phyloP scores from a whole-genome alignment of 1,139 yeast species.

The Sugiyamaella japonica region DNA sequence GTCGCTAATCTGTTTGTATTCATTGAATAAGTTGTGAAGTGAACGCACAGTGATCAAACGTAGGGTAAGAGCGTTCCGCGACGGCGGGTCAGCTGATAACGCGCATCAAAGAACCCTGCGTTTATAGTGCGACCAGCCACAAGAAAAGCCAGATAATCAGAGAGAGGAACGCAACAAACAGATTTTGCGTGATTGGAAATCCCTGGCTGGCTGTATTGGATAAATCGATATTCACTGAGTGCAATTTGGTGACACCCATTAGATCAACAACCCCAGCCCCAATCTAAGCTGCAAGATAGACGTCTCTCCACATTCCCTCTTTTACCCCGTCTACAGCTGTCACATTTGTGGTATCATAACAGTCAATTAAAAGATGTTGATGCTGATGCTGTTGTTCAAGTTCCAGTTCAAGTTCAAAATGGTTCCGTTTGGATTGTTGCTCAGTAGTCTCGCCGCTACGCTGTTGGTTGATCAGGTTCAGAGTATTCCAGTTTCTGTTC shows the following conservation, averaged over 20 bases:
- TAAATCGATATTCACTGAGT: too few relatives aligned
- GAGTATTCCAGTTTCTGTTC: constrained; percentile 11
- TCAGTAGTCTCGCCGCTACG: background rate
- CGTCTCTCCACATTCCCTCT: background rate
- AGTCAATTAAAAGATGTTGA: too few relatives aligned
- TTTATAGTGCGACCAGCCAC: too few relatives aligned
- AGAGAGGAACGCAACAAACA: too few relatives aligned
- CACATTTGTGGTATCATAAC: too few relatives aligned
- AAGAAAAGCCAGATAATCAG: too few relatives aligned
- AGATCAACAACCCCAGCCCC: constrained; percentile 1
- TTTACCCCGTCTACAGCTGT: background rate
- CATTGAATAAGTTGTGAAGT: background rate
- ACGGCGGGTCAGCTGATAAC: background rate
- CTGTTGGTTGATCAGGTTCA: background rate
- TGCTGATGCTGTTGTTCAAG: background rate
- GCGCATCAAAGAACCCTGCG: too few relatives aligned
- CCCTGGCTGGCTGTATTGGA: too few relatives aligned
- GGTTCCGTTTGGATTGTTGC: too few relatives aligned
- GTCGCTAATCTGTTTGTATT: constrained; percentile 3
- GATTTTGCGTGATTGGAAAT: too few relatives aligned
- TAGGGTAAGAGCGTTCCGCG: constrained; percentile 7
- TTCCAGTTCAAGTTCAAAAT: too few relatives aligned
- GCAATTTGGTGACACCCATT: too few relatives aligned
- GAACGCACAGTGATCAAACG: background rate
- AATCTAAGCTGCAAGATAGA: background rate